Evolutionary conservation across 2,329 filamentous ascomycete genomes (phyloP), one percentile per base, ranked within the genome.

Genomic region (Monilinia laxa): DNA sequence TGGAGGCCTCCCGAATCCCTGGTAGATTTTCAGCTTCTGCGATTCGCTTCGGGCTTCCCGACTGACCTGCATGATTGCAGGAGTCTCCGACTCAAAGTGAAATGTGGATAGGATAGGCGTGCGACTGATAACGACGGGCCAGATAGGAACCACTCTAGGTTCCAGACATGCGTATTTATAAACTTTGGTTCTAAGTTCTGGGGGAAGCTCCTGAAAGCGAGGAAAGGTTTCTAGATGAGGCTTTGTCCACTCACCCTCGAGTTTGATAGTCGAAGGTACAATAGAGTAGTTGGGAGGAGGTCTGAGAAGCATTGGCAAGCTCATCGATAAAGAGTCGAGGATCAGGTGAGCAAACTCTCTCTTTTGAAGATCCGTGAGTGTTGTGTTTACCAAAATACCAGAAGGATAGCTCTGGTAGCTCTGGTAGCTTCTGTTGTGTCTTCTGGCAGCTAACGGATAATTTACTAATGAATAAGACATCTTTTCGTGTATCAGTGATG

Each of bases 1-100:
- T 3, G 7, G 20, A 20, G 2, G 20, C 5, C 0, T 2, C 18
- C 0, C 7, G 4, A 6, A 20, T 2, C 20, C 18, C 45, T 20
- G 9, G n/a, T 60, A 60, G 28, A 60, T 51, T 10, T 49, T 11
- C 4, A 60, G 16, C 20, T 20, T 51, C 31, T 38, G 28, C 3
- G 45, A 51, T 60, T 60, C 45, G 3, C 11, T 1, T 23, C 45
- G 28, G 23, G 57, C 42, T 60, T 60, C 45, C 3, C 35, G 45
- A 4, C 12, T 23, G 28, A 60, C 57, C 23, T 60, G 57, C 57
- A 60, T 51, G 28, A 60, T 23, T 10, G 14, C 28, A 51, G 57
- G 57, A 12, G 28, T 60, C 20, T 60, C 57, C 4, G 57, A 60
- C 20, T 0, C 9, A n/a, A 60, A 60, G 16, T 6, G 7, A 6